Evolutionary conservation across 441 rosid species (phyloP), one percentile per base, ranked within the genome.

Genomic region (Sinapis alba): DNA sequence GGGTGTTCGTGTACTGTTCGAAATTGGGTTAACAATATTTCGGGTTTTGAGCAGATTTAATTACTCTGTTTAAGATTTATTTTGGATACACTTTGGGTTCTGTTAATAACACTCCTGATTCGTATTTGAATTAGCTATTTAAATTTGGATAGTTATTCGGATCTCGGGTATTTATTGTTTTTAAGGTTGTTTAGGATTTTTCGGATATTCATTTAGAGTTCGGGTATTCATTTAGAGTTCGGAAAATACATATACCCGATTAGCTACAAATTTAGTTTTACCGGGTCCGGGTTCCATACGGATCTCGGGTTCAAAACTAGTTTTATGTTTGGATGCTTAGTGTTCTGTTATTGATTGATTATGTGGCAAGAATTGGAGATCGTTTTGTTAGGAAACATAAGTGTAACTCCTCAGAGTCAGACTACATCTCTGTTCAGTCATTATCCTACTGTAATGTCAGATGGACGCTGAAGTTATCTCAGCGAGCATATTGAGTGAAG

Each of bases 401-500:
- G 65, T 19, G 50, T 65, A 26, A 15, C 41, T 65, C 65, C 59
- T 74, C 23, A 26, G 26, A 13, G 16, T 47, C 30, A 26, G 28
- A 15, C 21, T 47, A 56, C 26, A 24, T 15, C 0, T 13, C 11
- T 65, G 56, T 30, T 1, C 11, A n/a, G 1, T 63, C 57, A 41
- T 60, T 51, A 41, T 64, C 58, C 32, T 64, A 59, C 20, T 57
- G 59, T 79, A 64, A 73, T 65, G 75, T 71, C 82, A 96, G 98
- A 93, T 93, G 99, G 98, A 93, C 79, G 97, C 96, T 7, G 98
- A 96, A 85, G 98, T 93, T 16, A 91, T 96, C 71, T 93, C 99
- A 10, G 97, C 98, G 16, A 89, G 97, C 56, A 77, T 96, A 65
- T 67, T 96, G 78, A 79, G 86, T 41, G 96, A 90, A 56, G 86